A percentile compares a stretch with the other conserved stretches of the same genome.
These are phyloP conservation scores for Cryomyces antarcticus DNA, from an alignment of 495 filamentous ascomycete species.

Conservation along the genomic window DNA sequence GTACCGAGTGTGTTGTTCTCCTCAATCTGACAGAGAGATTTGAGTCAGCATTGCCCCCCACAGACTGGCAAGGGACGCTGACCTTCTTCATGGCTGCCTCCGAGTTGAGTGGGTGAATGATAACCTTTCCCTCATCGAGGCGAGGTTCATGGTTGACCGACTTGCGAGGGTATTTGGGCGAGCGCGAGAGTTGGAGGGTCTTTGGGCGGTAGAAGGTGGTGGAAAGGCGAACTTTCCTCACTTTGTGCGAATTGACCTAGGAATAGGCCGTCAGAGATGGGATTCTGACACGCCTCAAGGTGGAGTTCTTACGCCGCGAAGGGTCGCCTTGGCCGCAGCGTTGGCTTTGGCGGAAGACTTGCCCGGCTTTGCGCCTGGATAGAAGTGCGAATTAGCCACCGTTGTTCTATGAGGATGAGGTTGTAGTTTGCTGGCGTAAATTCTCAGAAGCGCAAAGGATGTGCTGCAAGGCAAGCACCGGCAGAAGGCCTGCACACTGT, in stretches of 20 bases:
- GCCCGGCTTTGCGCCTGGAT: constrained; percentile 37
- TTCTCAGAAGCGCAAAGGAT: too few relatives aligned
- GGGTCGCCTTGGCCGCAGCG: constrained; percentile 80
- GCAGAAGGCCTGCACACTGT: too few relatives aligned
- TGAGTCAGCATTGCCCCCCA: too few relatives aligned
- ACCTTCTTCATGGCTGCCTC: constrained; percentile 98
- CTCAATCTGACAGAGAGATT: constrained; percentile 37
- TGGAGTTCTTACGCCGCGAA: constrained; percentile 51
- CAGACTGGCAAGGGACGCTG: too few relatives aligned
- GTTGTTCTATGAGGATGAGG: too few relatives aligned
- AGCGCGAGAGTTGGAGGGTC: constrained; percentile 75
- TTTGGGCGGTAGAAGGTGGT: constrained; percentile 96
- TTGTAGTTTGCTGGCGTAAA: too few relatives aligned
- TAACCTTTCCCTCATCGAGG: constrained; percentile 66
- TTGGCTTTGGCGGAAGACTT: constrained; percentile 46
- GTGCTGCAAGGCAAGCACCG: too few relatives aligned
- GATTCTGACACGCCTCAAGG: constrained; percentile 22
- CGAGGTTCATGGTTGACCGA: constrained; percentile 74
- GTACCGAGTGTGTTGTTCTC: constrained; percentile 80
- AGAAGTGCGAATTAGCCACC: not conserved
- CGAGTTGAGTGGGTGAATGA: constrained; percentile 66
- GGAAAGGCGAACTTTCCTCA: constrained; percentile 73
- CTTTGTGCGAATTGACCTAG: constrained; percentile 62
- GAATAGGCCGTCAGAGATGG: constrained; percentile 24
- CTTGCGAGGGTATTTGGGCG: constrained; percentile 93